Percentiles rank a stretch among this genome's conserved stretches.
Evolutionary conservation across 257 asterid species (phyloP).

Genomic region (Ajuga chamaepitys): DNA sequence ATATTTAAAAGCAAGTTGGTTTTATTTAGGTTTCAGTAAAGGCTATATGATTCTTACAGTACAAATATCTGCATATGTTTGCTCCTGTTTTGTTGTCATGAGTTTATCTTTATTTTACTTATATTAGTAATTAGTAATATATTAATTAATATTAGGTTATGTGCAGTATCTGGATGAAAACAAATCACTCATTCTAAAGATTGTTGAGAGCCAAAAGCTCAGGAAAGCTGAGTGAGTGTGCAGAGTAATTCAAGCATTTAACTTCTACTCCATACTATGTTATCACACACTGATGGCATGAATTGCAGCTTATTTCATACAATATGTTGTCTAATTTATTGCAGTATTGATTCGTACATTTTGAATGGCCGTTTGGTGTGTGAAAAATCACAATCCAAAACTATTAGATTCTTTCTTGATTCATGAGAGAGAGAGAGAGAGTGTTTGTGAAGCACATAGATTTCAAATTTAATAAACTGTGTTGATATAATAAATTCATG

Average conservation of each 20-base stretch:
- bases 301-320: background rate
- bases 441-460: too few relatives aligned
- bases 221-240: conserved; percentile 86
- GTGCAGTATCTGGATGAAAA: conserved; percentile 93
- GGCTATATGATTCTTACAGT: background rate
- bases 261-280: background rate
- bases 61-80: too few relatives aligned
- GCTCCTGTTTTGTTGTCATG: background rate
- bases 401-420: too few relatives aligned
- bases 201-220: conserved; percentile 97
- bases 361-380: too few relatives aligned
- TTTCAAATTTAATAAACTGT: too few relatives aligned
- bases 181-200: conserved; percentile 90
- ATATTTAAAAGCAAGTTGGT: too few relatives aligned
- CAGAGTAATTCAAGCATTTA: conserved; percentile 56
- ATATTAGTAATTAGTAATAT: too few relatives aligned
- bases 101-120: background rate
- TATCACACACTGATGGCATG: background rate
- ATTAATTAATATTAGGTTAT: background rate
- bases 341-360: too few relatives aligned
- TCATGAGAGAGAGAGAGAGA: too few relatives aligned
- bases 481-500: too few relatives aligned
- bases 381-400: background rate
- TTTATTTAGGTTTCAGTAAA: too few relatives aligned
- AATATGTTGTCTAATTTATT: background rate